Percentiles rank a stretch among this genome's conserved stretches.
These are phyloP conservation scores for Centaurea solstitialis DNA, from an alignment of 129 eudicot genomes.

Conservation along the genomic window DNA sequence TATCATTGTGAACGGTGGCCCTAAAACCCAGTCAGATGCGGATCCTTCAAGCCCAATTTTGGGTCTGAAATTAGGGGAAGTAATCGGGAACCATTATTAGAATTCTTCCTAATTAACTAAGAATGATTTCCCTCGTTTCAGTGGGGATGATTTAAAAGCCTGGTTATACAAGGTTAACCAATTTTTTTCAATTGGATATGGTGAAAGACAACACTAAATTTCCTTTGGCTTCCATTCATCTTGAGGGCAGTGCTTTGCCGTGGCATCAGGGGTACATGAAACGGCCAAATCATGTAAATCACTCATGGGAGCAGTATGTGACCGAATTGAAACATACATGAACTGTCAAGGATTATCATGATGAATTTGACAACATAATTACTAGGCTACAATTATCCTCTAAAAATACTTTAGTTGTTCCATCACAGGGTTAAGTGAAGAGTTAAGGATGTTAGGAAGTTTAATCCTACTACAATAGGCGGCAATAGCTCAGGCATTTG, in stretches of 20 bases:
- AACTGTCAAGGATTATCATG: not conserved
- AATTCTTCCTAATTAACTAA: slow-evolving; percentile 11
- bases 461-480: no score
- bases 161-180: slow-evolving; percentile 9
- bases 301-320: no score
- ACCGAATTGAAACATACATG: not conserved
- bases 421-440: no score
- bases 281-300: no score
- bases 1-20: not conserved
- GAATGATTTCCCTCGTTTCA: slow-evolving; percentile 8
- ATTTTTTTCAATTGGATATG: not conserved
- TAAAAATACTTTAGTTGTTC: not conserved
- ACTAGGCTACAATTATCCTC: slow-evolving; percentile 1
- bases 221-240: no score
- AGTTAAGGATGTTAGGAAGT: no score
- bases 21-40: no score
- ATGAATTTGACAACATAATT: not conserved
- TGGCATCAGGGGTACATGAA: no score
- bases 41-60: no score
- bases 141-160: not conserved
- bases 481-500: no score
- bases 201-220: not conserved
- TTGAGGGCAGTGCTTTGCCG: no score
- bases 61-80: not conserved
- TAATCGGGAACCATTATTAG: not conserved